Evolutionary conservation across 352 stramenopile genomes (phyloP).

Genomic region (Lagenidium sp.): DNA sequence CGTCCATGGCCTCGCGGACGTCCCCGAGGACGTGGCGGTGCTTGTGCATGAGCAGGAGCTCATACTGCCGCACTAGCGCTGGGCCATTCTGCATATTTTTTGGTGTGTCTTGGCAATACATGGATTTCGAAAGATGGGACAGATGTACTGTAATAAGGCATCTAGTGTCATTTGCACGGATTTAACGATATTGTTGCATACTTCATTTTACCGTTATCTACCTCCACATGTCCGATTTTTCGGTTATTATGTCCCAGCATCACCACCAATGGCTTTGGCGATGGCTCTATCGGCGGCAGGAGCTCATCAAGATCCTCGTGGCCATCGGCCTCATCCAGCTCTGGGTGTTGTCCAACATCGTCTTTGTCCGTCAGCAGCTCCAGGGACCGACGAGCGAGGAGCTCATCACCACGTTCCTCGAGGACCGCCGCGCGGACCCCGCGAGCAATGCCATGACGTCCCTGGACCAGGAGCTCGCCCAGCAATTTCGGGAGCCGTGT

Average conservation of each 20-base stretch:
- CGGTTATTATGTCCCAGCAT: too few relatives aligned
- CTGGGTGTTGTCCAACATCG: constrained; percentile 1
- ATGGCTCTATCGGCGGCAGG: too few relatives aligned
- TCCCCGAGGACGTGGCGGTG: constrained; percentile 27
- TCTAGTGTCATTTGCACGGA: too few relatives aligned
- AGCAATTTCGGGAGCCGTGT: constrained; percentile 9
- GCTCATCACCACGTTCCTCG: constrained; percentile 1
- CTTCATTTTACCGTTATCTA: too few relatives aligned
- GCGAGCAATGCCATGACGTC: constrained; percentile 1
- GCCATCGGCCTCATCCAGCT: constrained; percentile 3
- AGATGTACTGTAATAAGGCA: too few relatives aligned
- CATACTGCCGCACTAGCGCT: constrained; percentile 31
- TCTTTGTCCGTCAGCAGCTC: not conserved
- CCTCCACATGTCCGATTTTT: too few relatives aligned
- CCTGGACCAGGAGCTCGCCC: constrained; percentile 2
- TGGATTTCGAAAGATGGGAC: too few relatives aligned
- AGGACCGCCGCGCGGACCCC: constrained; percentile 1
- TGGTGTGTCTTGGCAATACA: too few relatives aligned
- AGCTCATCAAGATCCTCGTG: not conserved
- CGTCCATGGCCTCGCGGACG: constrained; percentile 12
- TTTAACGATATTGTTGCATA: too few relatives aligned
- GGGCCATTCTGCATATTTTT: too few relatives aligned
- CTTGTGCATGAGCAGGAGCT: constrained; percentile 29
- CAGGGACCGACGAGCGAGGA: not conserved
- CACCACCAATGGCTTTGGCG: too few relatives aligned